phyloP scores from a whole-genome alignment of 139 green algal species.

The Astrephomene gubernaculifera region DNA sequence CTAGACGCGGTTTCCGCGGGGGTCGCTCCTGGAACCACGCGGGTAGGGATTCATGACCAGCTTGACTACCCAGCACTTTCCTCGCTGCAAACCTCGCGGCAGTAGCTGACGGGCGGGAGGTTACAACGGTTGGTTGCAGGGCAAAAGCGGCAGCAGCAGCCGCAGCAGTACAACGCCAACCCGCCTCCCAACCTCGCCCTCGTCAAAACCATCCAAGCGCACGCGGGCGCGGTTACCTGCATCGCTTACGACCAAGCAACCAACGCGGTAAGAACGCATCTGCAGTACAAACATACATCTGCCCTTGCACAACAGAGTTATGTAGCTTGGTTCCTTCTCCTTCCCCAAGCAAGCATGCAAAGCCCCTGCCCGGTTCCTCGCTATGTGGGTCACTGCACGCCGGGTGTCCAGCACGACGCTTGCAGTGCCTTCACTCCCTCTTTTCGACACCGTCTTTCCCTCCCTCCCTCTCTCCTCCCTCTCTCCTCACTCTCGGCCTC shows the following conservation, averaged over 20 bases:
- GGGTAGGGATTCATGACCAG: conserved; percentile 22
- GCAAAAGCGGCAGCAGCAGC: conserved; percentile 29
- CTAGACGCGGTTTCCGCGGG: conserved; percentile 15
- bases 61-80: too few species aligned
- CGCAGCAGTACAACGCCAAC: conserved; percentile 32
- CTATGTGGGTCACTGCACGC: too few species aligned
- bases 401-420: too few species aligned
- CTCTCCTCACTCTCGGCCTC: not conserved
- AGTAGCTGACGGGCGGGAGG: too few species aligned
- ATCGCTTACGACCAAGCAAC: conserved; percentile 25
- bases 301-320: too few species aligned
- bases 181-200: conserved; percentile 24
- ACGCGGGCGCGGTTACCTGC: conserved; percentile 12
- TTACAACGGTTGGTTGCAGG: conserved; percentile 13
- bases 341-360: too few species aligned
- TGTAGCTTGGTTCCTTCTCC: too few species aligned
- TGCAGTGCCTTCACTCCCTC: too few species aligned
- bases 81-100: too few species aligned
- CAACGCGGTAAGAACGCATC: conserved; percentile 31
- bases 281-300: too few species aligned
- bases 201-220: conserved; percentile 35
- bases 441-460: too few species aligned
- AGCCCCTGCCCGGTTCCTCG: too few species aligned
- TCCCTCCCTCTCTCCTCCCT: not conserved
- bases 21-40: conserved; percentile 28